phyloP scores from a whole-genome alignment of 2,329 filamentous ascomycete genomes.

The Fusarium irregulare region DNA sequence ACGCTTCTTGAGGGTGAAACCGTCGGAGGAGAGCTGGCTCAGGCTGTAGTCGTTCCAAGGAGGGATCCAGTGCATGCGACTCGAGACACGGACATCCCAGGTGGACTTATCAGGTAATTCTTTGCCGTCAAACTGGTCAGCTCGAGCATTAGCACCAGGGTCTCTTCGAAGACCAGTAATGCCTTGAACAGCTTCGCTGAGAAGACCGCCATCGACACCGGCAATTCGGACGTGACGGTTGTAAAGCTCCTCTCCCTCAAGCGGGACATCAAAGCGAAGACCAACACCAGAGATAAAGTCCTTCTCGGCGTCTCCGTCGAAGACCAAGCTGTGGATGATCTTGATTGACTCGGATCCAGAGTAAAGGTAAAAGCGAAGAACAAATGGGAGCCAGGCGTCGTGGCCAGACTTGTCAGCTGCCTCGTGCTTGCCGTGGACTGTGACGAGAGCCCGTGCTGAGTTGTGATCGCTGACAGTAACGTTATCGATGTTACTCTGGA shows the following conservation, averaged over 20 bases:
- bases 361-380: slow-evolving; percentile 67
- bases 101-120: slow-evolving; percentile 57
- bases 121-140: slow-evolving; percentile 62
- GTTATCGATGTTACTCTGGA: slow-evolving; percentile 63
- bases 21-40: slow-evolving; percentile 68
- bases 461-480: slow-evolving; percentile 59
- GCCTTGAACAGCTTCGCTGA: slow-evolving; percentile 69
- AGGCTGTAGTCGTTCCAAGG: slow-evolving; percentile 69
- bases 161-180: slow-evolving; percentile 69
- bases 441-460: slow-evolving; percentile 57
- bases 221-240: slow-evolving; percentile 69
- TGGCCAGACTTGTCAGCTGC: slow-evolving; percentile 46
- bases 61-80: slow-evolving; percentile 66
- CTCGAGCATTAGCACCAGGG: slow-evolving; percentile 61
- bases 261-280: slow-evolving; percentile 65
- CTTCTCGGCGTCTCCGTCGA: slow-evolving; percentile 60
- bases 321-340: slow-evolving; percentile 67
- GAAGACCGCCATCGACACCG: slow-evolving; percentile 64
- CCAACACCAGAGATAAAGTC: slow-evolving; percentile 67
- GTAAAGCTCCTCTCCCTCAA: slow-evolving; percentile 63
- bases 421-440: slow-evolving; percentile 54
- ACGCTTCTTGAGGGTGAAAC: slow-evolving; percentile 69
- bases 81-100: slow-evolving; percentile 60
- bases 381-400: slow-evolving; percentile 64
- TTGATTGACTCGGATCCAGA: slow-evolving; percentile 65